Conservation (phyloP, 805 yeast genomes). For the Wickerhamomyces tratensis region DNA sequence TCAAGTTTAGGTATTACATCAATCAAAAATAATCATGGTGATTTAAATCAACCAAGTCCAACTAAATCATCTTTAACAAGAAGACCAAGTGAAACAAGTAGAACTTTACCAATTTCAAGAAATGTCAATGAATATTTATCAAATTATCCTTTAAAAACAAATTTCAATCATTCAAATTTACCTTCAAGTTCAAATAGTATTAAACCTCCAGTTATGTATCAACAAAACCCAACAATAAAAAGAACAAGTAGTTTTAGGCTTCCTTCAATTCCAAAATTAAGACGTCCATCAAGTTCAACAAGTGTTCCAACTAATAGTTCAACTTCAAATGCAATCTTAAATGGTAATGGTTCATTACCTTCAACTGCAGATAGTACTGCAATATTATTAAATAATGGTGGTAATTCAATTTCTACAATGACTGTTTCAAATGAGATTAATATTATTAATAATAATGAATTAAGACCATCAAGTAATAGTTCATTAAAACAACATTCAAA, state of each 20-base stretch:
- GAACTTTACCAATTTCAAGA: slow-evolving; percentile 8
- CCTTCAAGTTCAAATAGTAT: not conserved
- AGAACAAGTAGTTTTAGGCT: slow-evolving; percentile 15
- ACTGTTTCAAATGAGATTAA: too few species aligned
- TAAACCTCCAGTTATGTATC: not conserved
- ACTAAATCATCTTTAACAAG: slow-evolving; percentile 1
- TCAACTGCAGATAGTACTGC: not conserved
- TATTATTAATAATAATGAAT: not conserved
- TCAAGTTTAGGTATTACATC: slow-evolving; percentile 9
- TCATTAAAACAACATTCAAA: not conserved
- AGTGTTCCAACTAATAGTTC: not conserved
- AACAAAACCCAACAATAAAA: not conserved
- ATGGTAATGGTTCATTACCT: too few species aligned
- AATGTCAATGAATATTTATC: slow-evolving; percentile 10
- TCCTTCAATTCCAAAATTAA: slow-evolving; percentile 6
- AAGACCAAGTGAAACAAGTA: slow-evolving; percentile 3
- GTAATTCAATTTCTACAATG: not conserved
- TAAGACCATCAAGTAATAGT: not conserved
- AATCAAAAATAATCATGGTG: slow-evolving; percentile 13
- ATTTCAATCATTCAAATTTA: slow-evolving; percentile 3
- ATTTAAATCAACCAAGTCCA: slow-evolving; percentile 2
- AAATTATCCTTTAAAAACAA: slow-evolving; percentile 8
- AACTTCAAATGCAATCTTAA: too few species aligned
- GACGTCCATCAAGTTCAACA: slow-evolving; percentile 4
- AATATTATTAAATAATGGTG: not conserved